Conservation (phyloP, 352 stramenopile species). For the Phytophthora hybrid region DNA sequence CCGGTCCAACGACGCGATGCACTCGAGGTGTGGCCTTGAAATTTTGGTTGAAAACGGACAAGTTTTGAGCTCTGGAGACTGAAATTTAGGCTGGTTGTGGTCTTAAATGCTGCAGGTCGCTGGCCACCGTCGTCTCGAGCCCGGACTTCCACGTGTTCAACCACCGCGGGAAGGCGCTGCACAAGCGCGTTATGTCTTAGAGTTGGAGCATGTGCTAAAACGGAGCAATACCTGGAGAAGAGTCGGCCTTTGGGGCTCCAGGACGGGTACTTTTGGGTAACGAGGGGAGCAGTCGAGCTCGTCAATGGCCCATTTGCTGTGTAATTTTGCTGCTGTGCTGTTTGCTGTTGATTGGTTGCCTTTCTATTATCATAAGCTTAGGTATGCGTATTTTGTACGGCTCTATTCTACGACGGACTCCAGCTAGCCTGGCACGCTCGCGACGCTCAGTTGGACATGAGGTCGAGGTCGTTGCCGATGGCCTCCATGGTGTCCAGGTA, state of each 20-base stretch:
- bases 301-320: slow-evolving; percentile 18
- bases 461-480: slow-evolving; percentile 65
- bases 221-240: not conserved
- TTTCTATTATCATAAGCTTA: slow-evolving; percentile 39
- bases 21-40: slow-evolving; percentile 55
- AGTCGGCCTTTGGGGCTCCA: not conserved
- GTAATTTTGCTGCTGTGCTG: slow-evolving; percentile 8
- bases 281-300: not conserved
- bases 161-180: slow-evolving; percentile 77
- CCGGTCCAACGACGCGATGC: slow-evolving; percentile 71
- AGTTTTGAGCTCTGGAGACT: slow-evolving; percentile 3
- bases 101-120: slow-evolving; percentile 48
- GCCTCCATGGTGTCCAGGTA: slow-evolving; percentile 80
- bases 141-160: slow-evolving; percentile 88
- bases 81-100: slow-evolving; percentile 10
- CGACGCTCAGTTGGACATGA: slow-evolving; percentile 60
- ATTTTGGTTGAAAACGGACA: not conserved
- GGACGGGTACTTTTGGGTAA: slow-evolving; percentile 15
- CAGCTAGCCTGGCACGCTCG: not conserved
- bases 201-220: not conserved
- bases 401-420: slow-evolving; percentile 33
- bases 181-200: slow-evolving; percentile 68
- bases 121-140: slow-evolving; percentile 68
- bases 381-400: slow-evolving; percentile 27
- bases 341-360: not conserved